Conservation (phyloP, 2,329 filamentous ascomycete genomes). For the Knufia fluminis region DNA sequence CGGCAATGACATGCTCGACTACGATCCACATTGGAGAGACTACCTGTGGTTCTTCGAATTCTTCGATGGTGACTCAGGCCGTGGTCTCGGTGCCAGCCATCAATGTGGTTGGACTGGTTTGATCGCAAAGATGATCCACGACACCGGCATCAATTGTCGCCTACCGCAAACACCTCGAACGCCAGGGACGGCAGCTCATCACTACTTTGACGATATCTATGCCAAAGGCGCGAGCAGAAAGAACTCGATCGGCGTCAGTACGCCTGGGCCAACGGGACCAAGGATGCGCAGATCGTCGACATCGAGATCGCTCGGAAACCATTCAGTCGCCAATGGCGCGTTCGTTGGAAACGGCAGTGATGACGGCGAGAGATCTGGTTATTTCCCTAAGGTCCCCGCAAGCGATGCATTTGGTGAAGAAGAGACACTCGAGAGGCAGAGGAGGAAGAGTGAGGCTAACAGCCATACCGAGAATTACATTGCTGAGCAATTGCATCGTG, state of each 20-base stretch:
- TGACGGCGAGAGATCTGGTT: constrained; percentile 30
- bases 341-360: constrained; percentile 19
- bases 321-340: constrained; percentile 31
- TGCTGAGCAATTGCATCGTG: constrained; percentile 65
- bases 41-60: constrained; percentile 95
- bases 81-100: constrained; percentile 82
- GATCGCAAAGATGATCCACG: constrained; percentile 94
- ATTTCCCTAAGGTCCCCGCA: constrained; percentile 10
- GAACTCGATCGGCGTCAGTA: constrained; percentile 14
- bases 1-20: constrained; percentile 76
- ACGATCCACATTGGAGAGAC: constrained; percentile 86
- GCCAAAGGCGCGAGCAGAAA: constrained; percentile 30
- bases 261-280: constrained; percentile 28
- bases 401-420: constrained; percentile 20
- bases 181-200: constrained; percentile 69
- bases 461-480: constrained; percentile 73
- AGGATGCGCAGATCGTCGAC: constrained; percentile 42
- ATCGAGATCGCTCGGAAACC: constrained; percentile 69
- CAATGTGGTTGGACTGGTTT: constrained; percentile 96
- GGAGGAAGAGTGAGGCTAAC: constrained; percentile 45
- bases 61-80: constrained; percentile 85
- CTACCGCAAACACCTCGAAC: constrained; percentile 88
- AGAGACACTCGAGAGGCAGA: constrained; percentile 26
- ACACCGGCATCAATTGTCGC: constrained; percentile 84
- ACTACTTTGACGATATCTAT: constrained; percentile 93